Base-by-base conservation (phyloP, 805 yeast genomes). In the Sugiyamaella americana region DNA sequence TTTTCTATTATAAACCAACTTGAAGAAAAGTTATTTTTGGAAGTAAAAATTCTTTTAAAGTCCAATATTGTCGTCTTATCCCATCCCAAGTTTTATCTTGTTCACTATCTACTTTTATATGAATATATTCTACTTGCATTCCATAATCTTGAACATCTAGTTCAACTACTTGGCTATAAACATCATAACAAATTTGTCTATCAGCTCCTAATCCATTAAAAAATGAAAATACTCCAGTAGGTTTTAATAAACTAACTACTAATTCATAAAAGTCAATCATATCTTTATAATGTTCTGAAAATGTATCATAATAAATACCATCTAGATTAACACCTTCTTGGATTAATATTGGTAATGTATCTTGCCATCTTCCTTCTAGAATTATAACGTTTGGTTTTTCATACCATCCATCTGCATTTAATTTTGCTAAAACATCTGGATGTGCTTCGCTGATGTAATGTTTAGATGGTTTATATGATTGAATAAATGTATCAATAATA, bases 401-500 rank as follows among this genome's bases (percentile, higher is more conserved):
- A 61, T 75, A 79, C 97, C 97, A 91, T 0, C 96, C 96, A 56
- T 84, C 89, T 1, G 62, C 58, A 47, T 71, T 70, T 73, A 89
- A 67, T 57, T 84, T 81, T 1, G 64, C 62, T 29, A 91, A 66
- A 8, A 89, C 98, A 55, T 86, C 95, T 1, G 97, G 96, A 60
- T 89, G 98, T 0, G 97, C 96, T 63, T 89, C 98, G 49, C 87
- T 81, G 37, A 89, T 91, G 63, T 87, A 89, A 62, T 89, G 98
- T 51, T 73, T 75, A 2, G 78, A 69, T 19, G 89, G 91, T 17
- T 57, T 58, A 38, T 64, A 67, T 19, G 13, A 16, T 59, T 84
- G 84, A 50, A 89, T 84, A 74, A 82, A 78, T 1, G 78, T 68
- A 62, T 89, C 98, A 45, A 89, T 88, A 45, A 89, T 91, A 1